These are phyloP conservation scores for Encephalitozoon intestinalis DNA, from an alignment of 371 early-diverging fungal genomes.

Conservation along the genomic window DNA sequence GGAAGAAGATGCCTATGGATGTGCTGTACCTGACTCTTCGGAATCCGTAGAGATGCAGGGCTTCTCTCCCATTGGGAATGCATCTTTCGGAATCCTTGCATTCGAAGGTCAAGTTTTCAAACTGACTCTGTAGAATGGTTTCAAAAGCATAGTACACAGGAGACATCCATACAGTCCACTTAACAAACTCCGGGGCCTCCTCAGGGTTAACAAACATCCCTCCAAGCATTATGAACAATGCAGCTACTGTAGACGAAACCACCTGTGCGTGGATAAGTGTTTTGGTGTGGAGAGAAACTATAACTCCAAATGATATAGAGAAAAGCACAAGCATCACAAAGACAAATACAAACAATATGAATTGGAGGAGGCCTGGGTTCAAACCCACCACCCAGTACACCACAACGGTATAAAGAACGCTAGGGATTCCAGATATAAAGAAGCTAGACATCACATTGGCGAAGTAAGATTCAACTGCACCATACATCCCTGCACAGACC, in stretches of 20 bases:
- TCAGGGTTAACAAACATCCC: constrained; percentile 61
- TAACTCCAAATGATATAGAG: constrained; percentile 57
- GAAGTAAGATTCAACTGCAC: constrained; percentile 58
- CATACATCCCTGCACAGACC: constrained; percentile 61
- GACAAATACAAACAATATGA: constrained; percentile 59
- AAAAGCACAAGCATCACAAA: constrained; percentile 45
- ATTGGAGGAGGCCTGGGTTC: constrained; percentile 43
- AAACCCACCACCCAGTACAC: constrained; percentile 62
- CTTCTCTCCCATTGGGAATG: constrained; percentile 11
- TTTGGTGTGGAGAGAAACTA: constrained; percentile 59
- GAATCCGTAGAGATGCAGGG: not conserved
- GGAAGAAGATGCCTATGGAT: not conserved
- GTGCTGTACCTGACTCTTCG: not conserved
- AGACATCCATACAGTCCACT: constrained; percentile 62
- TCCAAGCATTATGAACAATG: constrained; percentile 62
- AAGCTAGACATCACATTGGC: constrained; percentile 60
- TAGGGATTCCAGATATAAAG: constrained; percentile 42
- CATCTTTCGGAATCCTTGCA: not conserved
- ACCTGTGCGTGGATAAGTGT: constrained; percentile 59
- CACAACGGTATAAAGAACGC: constrained; percentile 46
- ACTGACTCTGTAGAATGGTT: constrained; percentile 35
- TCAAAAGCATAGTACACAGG: constrained; percentile 57
- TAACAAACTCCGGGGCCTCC: constrained; percentile 55
- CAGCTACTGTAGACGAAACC: constrained; percentile 59
- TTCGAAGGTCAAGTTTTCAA: constrained; percentile 7